Evolutionary conservation across 1,139 yeast genomes (phyloP), one percentile per base, ranked within the genome.

Genomic region (Scheffersomyces segobiensis): DNA sequence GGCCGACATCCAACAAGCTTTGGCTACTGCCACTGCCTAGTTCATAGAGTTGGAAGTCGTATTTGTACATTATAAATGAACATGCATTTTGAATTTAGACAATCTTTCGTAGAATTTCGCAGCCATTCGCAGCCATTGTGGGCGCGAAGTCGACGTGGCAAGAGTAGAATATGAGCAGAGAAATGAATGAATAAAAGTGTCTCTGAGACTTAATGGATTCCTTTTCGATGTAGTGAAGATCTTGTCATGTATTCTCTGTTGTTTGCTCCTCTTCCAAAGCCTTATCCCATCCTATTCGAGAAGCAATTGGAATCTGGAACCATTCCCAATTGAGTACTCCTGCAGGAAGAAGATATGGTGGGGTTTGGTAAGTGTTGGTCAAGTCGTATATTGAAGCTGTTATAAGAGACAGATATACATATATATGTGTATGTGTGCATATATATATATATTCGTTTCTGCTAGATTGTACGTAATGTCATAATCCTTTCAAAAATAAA

Each of bases 1-100:
- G 63, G 81, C 78, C n/a, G 97, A 91, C 69, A 76, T 91, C 66
- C 79, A 84, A 71, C 87, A 86, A 73, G 97, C 96, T 57, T 81
- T 91, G 67, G 79, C 79, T 60, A 67, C 62, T 46, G 72, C 70
- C 53, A 51, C 62, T 50, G 55, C 57, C 52, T 52, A 49, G 42
- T 32, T 32, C 42, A 32, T 32, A 32, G 17, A 32, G 42, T 32
- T 32, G 42, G 42, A 4, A 10, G 42, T 32, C 42, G 42, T 7
- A 32, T 32, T 24, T 32, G 42, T 32, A 32, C 42, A 12, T 10
- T 32, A 32, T 32, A 32, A 12, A 32, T 32, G 42, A 32, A 32
- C 14, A 32, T 32, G 42, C 42, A 32, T 32, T 32, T 32, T 32
- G 42, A 32, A 32, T 12, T 32, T 32, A 10, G 12, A 32, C 17